Base-by-base conservation (phyloP, 2,329 filamentous ascomycete species). In the Trichoderma hamatum region DNA sequence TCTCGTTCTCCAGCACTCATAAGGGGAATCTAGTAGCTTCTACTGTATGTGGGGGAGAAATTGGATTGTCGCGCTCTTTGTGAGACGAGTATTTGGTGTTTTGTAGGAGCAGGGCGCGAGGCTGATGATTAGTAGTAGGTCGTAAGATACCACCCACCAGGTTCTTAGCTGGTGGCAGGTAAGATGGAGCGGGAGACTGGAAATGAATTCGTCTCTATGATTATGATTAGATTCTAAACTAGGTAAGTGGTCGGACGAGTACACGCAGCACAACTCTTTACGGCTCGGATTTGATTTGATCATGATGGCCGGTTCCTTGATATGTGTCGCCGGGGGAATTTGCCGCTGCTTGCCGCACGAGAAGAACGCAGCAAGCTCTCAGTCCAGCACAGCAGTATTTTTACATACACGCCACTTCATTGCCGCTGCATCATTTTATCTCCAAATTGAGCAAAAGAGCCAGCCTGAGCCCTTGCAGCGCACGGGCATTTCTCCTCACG, bases 281-380 rank as follows among this genome's bases (percentile, higher is more conserved):
- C 49, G 30, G 55, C 61, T 11, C 6, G 61, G 34, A 39, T n/a
- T 43, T n/a, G 19, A 43, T 43, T 10, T n/a, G 2, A n/a, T n/a
- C 4, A 43, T 19, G 21, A 21, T 19, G 26, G 24, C 24, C 10
- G 16, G 24, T 34, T 43, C 13, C 32, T 36, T 64, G 32, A n/a
- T 24, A 43, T 36, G 24, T n/a, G 19, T 1, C 21, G n/a, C 21
- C 46, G 10, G 21, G 21, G 46, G 21, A 32, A 56, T 55, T 39
- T 52, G 36, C 62, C 52, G 62, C 26, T 32, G 19, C 62, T 49
- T 34, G 62, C 62, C 62, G 52, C 39, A 54, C 32, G 55, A n/a
- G 26, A 56, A 56, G 34, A 24, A 19, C 16, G 59, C 43, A 34
- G 36, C 62, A 65, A 19, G 39, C 46, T 28, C 26, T 32, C n/a